Percentiles rank a stretch among this genome's conserved stretches.
These are phyloP conservation scores for Penicillium sp. DNA, from an alignment of 2,329 filamentous ascomycete genomes.

Conservation along the genomic window DNA sequence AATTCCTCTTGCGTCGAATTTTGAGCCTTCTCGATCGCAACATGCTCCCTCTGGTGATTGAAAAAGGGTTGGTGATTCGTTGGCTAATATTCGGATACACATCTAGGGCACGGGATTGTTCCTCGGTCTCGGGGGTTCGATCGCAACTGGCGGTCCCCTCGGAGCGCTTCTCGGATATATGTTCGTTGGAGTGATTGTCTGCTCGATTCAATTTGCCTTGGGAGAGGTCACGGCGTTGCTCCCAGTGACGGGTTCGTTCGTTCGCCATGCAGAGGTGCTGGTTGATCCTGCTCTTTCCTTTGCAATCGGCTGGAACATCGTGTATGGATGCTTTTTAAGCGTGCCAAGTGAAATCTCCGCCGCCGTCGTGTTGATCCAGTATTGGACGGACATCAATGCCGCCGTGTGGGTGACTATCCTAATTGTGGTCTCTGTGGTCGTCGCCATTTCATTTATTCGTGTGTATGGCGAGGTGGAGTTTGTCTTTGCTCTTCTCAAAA, in stretches of 20 bases:
- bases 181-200: slow-evolving; percentile 46
- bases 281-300: slow-evolving; percentile 47
- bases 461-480: slow-evolving; percentile 50
- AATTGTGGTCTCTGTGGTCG: slow-evolving; percentile 51
- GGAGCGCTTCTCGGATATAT: slow-evolving; percentile 48
- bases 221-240: slow-evolving; percentile 49
- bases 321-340: slow-evolving; percentile 48
- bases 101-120: slow-evolving; percentile 45
- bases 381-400: slow-evolving; percentile 45
- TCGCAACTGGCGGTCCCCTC: slow-evolving; percentile 46
- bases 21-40: neutral
- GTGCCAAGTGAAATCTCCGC: slow-evolving; percentile 58
- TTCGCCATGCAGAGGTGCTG: slow-evolving; percentile 47
- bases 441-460: slow-evolving; percentile 51
- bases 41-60: neutral
- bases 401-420: slow-evolving; percentile 47
- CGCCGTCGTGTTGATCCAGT: slow-evolving; percentile 57
- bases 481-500: slow-evolving; percentile 48
- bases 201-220: slow-evolving; percentile 46
- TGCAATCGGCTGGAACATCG: slow-evolving; percentile 46
- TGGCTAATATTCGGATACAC: neutral
- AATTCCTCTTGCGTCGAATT: no score
- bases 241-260: slow-evolving; percentile 48
- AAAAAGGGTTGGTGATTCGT: no score
- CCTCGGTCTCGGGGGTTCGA: slow-evolving; percentile 47